phyloP scores from a whole-genome alignment of 2,329 filamentous ascomycete species.

The Fusarium sp. region DNA sequence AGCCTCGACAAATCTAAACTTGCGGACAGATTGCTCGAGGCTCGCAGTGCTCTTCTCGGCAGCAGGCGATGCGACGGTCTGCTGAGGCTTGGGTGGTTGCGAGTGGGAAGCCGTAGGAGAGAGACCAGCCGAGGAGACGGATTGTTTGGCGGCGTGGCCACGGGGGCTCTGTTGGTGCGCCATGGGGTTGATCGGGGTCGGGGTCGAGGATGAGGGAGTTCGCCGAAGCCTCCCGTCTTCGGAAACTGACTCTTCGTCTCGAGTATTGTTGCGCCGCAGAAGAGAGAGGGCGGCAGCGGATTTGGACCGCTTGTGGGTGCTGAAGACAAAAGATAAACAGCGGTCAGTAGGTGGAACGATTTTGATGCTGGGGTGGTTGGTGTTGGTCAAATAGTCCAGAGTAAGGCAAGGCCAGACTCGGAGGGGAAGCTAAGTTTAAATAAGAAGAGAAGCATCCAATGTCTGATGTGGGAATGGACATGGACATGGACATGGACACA shows the following conservation, averaged over 20 bases:
- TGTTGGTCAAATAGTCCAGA: conserved; percentile 27
- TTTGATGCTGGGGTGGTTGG: conserved; percentile 35
- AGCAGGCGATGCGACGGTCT: conserved; percentile 46
- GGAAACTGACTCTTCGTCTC: conserved; percentile 64
- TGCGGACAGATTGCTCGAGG: conserved; percentile 92
- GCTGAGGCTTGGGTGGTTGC: conserved; percentile 30
- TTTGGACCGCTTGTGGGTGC: conserved; percentile 64
- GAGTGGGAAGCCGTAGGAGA: conserved; percentile 56
- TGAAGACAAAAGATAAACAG: conserved; percentile 43
- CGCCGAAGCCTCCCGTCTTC: conserved; percentile 60
- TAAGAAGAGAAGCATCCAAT: conserved; percentile 22
- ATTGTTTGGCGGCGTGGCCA: conserved; percentile 61
- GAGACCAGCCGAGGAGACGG: conserved; percentile 55
- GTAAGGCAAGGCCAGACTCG: neutral
- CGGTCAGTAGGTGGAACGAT: conserved; percentile 47
- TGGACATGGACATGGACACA: conserved; percentile 22
- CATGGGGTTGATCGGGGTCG: conserved; percentile 51
- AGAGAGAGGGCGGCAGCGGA: conserved; percentile 64
- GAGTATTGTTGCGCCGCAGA: conserved; percentile 63
- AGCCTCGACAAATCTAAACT: conserved; percentile 94
- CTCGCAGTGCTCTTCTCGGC: conserved; percentile 60
- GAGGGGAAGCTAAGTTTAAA: conserved; percentile 35
- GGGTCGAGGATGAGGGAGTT: conserved; percentile 47
- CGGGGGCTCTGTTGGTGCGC: conserved; percentile 52
- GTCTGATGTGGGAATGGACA: conserved; percentile 32